Conservation (phyloP, 148 eudicot genomes). For the Dianthus caryophyllus region DNA sequence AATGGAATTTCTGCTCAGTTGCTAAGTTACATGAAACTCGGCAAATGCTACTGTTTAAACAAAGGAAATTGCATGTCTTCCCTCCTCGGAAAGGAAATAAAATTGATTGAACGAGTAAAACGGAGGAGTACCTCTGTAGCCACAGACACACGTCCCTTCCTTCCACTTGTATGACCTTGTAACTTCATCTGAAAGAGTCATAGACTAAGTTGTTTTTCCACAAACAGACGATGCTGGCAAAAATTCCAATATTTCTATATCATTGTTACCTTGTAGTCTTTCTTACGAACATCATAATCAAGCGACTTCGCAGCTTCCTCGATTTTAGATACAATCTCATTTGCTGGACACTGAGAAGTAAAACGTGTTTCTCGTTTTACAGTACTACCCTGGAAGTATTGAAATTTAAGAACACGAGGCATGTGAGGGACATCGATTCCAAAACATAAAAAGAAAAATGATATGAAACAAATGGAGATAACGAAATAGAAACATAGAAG, state of each 20-base stretch:
- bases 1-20: neutral
- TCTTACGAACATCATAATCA: conserved; percentile 74
- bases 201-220: neutral
- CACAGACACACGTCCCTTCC: conserved; percentile 90
- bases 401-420: neutral
- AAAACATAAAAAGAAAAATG: neutral
- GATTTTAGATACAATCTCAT: conserved; percentile 77
- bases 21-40: neutral
- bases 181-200: conserved; percentile 55
- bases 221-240: neutral
- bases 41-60: no score
- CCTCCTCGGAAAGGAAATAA: neutral
- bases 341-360: conserved; percentile 72
- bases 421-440: neutral
- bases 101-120: neutral
- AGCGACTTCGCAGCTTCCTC: conserved; percentile 90
- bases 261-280: conserved; percentile 64
- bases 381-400: conserved; percentile 38
- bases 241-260: neutral
- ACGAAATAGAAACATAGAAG: neutral
- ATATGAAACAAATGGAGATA: no score
- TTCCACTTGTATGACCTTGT: conserved; percentile 83
- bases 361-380: conserved; percentile 77
- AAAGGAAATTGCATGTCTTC: no score
- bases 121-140: conserved; percentile 68